Evolutionary conservation across 2,329 filamentous ascomycete species (phyloP).

Genomic region (Aspergillus phoenicis): DNA sequence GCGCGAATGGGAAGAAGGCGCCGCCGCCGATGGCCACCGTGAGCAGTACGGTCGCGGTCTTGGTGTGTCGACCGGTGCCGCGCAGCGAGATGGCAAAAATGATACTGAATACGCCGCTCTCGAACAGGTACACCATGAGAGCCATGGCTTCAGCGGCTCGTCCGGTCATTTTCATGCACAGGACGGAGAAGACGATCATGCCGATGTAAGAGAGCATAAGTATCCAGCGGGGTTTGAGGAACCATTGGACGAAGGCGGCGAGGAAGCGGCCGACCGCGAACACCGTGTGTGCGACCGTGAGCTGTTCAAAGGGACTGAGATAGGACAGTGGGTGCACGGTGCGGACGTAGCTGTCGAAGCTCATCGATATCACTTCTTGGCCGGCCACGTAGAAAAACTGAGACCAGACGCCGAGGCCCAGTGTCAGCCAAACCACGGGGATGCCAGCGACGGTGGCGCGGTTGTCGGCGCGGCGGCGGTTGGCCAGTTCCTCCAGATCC

Average conservation of each 20-base stretch:
- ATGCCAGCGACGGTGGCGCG: constrained; percentile 48
- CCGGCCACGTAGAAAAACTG: constrained; percentile 64
- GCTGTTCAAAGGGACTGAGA: constrained; percentile 45
- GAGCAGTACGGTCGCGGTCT: constrained; percentile 57
- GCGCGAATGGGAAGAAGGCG: constrained; percentile 58
- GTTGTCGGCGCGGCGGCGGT: constrained; percentile 55
- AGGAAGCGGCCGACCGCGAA: constrained; percentile 63
- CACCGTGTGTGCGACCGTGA: constrained; percentile 58
- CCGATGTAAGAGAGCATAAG: constrained; percentile 57
- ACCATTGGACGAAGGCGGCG: constrained; percentile 55
- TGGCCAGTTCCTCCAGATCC: constrained; percentile 59
- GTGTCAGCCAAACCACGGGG: constrained; percentile 59
- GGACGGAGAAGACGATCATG: constrained; percentile 54
- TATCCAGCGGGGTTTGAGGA: constrained; percentile 62
- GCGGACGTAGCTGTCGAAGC: constrained; percentile 49
- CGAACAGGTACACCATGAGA: constrained; percentile 60
- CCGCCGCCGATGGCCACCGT: constrained; percentile 59
- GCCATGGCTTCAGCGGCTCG: constrained; percentile 50
- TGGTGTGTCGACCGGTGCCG: constrained; percentile 61
- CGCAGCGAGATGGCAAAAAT: constrained; percentile 62
- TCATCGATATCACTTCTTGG: constrained; percentile 59
- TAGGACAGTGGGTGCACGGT: constrained; percentile 38
- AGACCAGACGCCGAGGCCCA: constrained; percentile 56
- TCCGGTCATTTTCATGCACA: constrained; percentile 55
- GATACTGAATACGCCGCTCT: constrained; percentile 62